Conservation (phyloP, 352 stramenopile genomes). For the Plasmopara halstedii region DNA sequence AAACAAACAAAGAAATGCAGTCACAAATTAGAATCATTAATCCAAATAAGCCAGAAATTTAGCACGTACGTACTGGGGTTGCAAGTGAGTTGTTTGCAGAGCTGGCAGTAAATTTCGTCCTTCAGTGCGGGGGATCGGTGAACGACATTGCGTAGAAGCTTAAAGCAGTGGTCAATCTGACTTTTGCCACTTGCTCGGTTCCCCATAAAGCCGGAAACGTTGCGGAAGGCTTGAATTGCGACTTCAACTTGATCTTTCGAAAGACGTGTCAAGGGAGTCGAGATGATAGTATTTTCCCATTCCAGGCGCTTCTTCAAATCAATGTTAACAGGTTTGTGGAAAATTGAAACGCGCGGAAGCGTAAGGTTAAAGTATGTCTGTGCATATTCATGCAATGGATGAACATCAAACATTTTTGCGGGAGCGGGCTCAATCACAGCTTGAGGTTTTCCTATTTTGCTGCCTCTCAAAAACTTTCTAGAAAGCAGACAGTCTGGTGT, state of each 20-base stretch:
- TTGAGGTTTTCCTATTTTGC: constrained; percentile 7
- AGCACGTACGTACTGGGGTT: constrained; percentile 42
- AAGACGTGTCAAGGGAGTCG: constrained; percentile 38
- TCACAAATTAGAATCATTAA: constrained; percentile 5
- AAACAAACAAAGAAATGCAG: background rate
- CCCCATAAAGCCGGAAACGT: constrained; percentile 75
- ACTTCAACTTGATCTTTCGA: constrained; percentile 36
- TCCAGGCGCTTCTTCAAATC: constrained; percentile 43
- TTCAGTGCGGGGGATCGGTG: constrained; percentile 42
- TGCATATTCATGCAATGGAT: constrained; percentile 38
- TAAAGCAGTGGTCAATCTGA: constrained; percentile 59
- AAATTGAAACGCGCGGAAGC: constrained; percentile 10
- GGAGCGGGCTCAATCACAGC: constrained; percentile 1
- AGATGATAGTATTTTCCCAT: constrained; percentile 57
- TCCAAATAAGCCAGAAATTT: background rate
- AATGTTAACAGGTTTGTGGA: constrained; percentile 23
- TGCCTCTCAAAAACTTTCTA: constrained; percentile 11
- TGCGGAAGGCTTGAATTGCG: constrained; percentile 60
- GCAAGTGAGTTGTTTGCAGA: constrained; percentile 67
- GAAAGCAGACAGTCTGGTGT: constrained; percentile 5
- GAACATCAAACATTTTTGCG: constrained; percentile 11
- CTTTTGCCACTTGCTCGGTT: constrained; percentile 55
- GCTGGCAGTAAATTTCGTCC: constrained; percentile 76
- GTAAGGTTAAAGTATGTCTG: constrained; percentile 29
- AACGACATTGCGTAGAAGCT: constrained; percentile 65